Percentiles rank a stretch among this genome's conserved stretches.
These are phyloP conservation scores for Kazachstania africana DNA, from an alignment of 805 yeast species.

Conservation along the genomic window DNA sequence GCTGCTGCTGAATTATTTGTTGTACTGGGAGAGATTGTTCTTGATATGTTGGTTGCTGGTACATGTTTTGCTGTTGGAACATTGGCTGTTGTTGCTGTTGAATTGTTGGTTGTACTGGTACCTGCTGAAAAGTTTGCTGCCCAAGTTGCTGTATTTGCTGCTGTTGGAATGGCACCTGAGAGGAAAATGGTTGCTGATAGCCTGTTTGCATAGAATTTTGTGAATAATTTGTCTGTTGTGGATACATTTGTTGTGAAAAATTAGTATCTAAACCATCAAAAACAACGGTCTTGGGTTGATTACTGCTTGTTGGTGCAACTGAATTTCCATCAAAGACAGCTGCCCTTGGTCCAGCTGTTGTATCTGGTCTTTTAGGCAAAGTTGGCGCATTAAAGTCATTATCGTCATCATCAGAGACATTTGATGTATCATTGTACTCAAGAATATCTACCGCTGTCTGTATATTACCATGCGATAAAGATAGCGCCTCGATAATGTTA, in stretches of 20 bases:
- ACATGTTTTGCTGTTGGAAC: conserved; percentile 8
- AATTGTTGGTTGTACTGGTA: neutral
- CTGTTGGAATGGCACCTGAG: conserved; percentile 10
- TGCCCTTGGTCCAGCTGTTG: conserved; percentile 24
- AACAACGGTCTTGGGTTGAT: conserved; percentile 5
- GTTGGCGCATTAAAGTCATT: conserved; percentile 14
- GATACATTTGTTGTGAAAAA: neutral
- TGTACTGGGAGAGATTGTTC: neutral
- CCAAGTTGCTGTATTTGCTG: conserved; percentile 10
- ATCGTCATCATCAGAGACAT: neutral
- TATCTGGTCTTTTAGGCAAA: conserved; percentile 30
- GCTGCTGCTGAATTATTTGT: neutral
- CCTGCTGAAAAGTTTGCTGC: neutral
- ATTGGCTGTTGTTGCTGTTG: neutral
- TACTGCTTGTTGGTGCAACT: neutral
- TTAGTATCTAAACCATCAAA: conserved; percentile 1
- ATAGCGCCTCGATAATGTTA: neutral
- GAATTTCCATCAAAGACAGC: conserved; percentile 23
- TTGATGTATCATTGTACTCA: neutral
- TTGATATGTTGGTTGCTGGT: conserved; percentile 5
- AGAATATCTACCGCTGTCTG: neutral
- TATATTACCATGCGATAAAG: neutral
- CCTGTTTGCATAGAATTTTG: too few relatives aligned
- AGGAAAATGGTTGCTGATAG: conserved; percentile 10
- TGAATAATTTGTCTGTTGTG: too few relatives aligned